Evolutionary conservation across 1,284 basidiomycete genomes (phyloP).

Genomic region (Volvariella surrecta): DNA sequence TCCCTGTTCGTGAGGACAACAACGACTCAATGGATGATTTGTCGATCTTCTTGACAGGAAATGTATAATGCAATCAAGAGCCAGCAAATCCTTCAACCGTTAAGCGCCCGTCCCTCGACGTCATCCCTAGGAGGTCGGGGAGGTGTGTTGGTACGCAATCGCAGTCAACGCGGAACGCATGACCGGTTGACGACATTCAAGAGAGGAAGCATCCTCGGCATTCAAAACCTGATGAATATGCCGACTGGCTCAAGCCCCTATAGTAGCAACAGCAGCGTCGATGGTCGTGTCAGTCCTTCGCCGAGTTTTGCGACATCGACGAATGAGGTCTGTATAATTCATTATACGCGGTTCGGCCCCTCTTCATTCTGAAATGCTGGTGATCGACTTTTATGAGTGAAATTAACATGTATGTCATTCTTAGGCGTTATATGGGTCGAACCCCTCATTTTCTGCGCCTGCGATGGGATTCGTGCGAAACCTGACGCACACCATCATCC

Average conservation of each 20-base stretch:
- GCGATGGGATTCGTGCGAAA: constrained; percentile 94
- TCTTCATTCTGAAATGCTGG: too few relatives aligned
- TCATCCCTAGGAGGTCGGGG: constrained; percentile 45
- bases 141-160: constrained; percentile 46
- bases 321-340: constrained; percentile 49
- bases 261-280: constrained; percentile 72
- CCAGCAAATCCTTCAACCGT: constrained; percentile 86
- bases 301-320: constrained; percentile 83
- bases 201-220: constrained; percentile 81
- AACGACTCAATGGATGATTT: too few relatives aligned
- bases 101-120: constrained; percentile 40
- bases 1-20: constrained; percentile 1
- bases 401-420: background rate
- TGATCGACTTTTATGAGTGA: background rate
- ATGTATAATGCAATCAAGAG: constrained; percentile 90
- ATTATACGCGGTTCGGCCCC: too few relatives aligned
- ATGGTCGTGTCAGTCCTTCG: constrained; percentile 82
- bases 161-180: constrained; percentile 53
- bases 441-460: constrained; percentile 61
- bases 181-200: constrained; percentile 76
- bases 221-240: constrained; percentile 67
- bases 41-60: too few relatives aligned
- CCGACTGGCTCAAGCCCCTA: constrained; percentile 60
- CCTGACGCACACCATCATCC: constrained; percentile 92
- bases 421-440: constrained; percentile 38